A percentile compares a stretch with the other conserved stretches of the same genome.
phyloP scores from a whole-genome alignment of 306 rosid species.

The Castanopsis chinensis region DNA sequence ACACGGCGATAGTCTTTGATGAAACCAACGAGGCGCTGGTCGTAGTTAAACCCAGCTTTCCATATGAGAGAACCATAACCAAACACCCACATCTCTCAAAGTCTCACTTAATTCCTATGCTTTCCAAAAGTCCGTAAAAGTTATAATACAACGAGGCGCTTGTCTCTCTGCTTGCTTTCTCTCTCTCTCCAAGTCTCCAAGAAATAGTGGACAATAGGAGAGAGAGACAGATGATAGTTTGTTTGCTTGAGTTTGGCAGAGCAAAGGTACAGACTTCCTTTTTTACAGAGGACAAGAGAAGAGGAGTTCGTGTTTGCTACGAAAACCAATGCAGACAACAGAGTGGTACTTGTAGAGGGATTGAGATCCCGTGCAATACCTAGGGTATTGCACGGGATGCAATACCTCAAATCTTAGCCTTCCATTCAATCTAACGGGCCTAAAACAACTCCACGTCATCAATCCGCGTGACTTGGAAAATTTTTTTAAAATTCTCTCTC shows the following conservation, averaged over 20 bases:
- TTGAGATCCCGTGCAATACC: no score
- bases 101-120: neutral
- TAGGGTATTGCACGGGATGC: no score
- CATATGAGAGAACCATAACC: slow-evolving; percentile 90
- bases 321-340: no score
- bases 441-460: no score
- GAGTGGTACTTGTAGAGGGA: no score
- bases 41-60: slow-evolving; percentile 72
- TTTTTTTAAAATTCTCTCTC: no score
- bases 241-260: neutral
- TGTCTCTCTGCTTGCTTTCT: neutral
- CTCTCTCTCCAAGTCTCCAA: neutral
- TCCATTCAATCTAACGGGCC: no score
- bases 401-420: no score
- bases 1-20: slow-evolving; percentile 89
- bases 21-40: slow-evolving; percentile 71
- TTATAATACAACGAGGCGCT: neutral
- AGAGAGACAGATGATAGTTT: neutral
- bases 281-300: no score
- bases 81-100: slow-evolving; percentile 63
- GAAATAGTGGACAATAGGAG: neutral
- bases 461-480: no score
- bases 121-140: no score
- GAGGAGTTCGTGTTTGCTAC: no score
- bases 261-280: neutral